phyloP scores from a whole-genome alignment of 129 eudicot genomes.

The Chrysanthemum makinoi region DNA sequence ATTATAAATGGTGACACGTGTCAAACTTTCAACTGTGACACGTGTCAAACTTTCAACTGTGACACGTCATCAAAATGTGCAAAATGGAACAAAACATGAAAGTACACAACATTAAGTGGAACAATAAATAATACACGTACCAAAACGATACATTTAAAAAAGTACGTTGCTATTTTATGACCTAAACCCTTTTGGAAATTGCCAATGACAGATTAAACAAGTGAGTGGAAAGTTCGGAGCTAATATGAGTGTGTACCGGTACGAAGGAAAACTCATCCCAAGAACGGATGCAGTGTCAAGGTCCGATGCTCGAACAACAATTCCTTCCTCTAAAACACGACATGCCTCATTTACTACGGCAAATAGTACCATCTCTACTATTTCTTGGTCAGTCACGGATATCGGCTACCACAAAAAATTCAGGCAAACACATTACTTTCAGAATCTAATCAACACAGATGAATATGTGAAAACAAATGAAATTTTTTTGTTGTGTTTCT shows the following conservation, averaged over 20 bases:
- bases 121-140: no score
- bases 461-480: no score
- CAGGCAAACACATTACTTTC: neutral
- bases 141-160: no score
- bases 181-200: no score
- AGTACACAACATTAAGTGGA: no score
- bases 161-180: no score
- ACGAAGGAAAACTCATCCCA: conserved; percentile 95
- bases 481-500: no score
- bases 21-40: no score
- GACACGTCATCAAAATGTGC: no score
- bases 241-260: conserved; percentile 46
- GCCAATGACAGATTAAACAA: neutral
- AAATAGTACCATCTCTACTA: conserved; percentile 86
- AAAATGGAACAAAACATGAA: no score
- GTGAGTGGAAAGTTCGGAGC: neutral
- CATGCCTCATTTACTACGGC: conserved; percentile 97
- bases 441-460: neutral
- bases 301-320: conserved; percentile 83
- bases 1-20: no score
- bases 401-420: conserved; percentile 52
- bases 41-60: no score
- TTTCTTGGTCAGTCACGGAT: conserved; percentile 69
- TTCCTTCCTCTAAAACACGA: conserved; percentile 85
- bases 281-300: conserved; percentile 93